Conservation (phyloP, 2,329 filamentous ascomycete genomes). For the Paecilomyces formosus region DNA sequence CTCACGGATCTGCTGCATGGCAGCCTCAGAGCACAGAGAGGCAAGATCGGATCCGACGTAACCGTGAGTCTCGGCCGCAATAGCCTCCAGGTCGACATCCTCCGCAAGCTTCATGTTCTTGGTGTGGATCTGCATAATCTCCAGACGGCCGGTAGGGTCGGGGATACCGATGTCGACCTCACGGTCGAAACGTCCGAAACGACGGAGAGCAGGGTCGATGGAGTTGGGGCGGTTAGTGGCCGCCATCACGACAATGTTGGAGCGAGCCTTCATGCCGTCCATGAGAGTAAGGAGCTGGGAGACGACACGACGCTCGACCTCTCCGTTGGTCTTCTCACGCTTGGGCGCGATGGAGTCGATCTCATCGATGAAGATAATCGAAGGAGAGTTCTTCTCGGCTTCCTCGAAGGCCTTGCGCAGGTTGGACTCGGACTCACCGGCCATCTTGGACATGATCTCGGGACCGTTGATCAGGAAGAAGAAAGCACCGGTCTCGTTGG, state of each 20-base stretch:
- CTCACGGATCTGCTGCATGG: conserved; percentile 99
- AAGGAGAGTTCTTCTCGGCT: conserved; percentile 97
- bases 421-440: conserved; percentile 97
- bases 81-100: conserved; percentile 93
- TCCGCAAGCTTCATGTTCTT: conserved; percentile 99
- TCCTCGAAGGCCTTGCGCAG: conserved; percentile 98
- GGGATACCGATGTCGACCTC: conserved; percentile 98
- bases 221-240: conserved; percentile 98
- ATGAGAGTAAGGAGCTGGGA: conserved; percentile 95
- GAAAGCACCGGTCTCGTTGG: conserved; percentile 97
- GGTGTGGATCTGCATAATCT: conserved; percentile 98
- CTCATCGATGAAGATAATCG: conserved; percentile 99
- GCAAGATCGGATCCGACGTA: conserved; percentile 98
- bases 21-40: conserved; percentile 95
- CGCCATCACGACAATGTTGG: conserved; percentile 98
- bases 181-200: conserved; percentile 97
- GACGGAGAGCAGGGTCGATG: conserved; percentile 92
- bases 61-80: conserved; percentile 95
- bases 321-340: conserved; percentile 99
- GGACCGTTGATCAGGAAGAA: conserved; percentile 99
- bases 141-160: conserved; percentile 93
- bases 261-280: conserved; percentile 99
- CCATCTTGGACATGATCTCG: conserved; percentile 99
- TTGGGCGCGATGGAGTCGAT: conserved; percentile 99
- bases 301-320: conserved; percentile 96